phyloP scores from a whole-genome alignment of 1,139 yeast genomes.

The Pneumocystis carinii region DNA sequence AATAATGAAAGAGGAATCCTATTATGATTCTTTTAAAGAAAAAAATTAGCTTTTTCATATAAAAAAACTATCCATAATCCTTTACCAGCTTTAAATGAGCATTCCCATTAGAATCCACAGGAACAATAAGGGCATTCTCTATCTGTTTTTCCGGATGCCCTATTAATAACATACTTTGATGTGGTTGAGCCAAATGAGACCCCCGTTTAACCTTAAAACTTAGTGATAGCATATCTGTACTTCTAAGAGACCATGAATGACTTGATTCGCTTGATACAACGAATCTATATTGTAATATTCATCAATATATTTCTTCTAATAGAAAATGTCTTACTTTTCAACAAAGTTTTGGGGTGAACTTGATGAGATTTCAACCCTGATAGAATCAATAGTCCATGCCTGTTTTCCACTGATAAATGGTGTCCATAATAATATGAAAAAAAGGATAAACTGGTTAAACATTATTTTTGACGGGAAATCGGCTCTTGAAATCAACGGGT shows the following conservation, averaged over 20 bases:
- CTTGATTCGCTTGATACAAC: neutral
- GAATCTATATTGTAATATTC: neutral
- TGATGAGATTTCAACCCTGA: neutral
- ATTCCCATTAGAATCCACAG: slow-evolving; percentile 4
- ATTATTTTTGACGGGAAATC: neutral
- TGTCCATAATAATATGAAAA: neutral
- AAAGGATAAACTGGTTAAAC: neutral
- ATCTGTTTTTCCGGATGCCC: slow-evolving; percentile 2
- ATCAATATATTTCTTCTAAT: too few relatives aligned
- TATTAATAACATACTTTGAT: slow-evolving; percentile 8
- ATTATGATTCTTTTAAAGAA: slow-evolving; percentile 1
- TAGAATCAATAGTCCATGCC: neutral
- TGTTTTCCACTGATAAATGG: neutral
- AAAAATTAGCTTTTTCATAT: neutral
- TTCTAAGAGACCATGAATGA: neutral
- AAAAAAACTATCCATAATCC: neutral
- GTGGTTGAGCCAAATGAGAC: neutral
- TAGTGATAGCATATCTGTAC: neutral
- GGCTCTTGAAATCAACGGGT: too few relatives aligned
- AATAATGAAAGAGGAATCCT: slow-evolving; percentile 1
- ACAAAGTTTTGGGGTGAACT: neutral
- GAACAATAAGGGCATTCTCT: slow-evolving; percentile 5
- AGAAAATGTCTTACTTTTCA: neutral
- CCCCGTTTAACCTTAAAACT: neutral
- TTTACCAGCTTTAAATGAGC: neutral